Evolutionary conservation across 2,329 filamentous ascomycete species (phyloP).

Genomic region (Clonostachys byssicola): DNA sequence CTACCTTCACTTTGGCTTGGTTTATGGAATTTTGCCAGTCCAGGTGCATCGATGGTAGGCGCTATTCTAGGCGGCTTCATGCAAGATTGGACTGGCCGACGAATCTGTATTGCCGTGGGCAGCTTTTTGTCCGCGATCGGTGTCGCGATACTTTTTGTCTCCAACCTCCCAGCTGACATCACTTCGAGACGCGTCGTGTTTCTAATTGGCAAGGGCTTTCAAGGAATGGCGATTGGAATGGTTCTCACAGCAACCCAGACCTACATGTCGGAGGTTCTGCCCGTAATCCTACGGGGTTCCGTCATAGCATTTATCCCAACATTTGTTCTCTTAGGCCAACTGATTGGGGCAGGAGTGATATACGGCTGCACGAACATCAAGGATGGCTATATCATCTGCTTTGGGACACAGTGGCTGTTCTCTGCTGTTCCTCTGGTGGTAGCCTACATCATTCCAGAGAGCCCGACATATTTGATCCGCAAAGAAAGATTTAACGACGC

Average conservation of each 20-base stretch:
- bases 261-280: slow-evolving; percentile 46
- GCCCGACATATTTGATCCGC: slow-evolving; percentile 42
- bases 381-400: slow-evolving; percentile 30
- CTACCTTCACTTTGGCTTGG: slow-evolving; percentile 19
- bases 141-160: slow-evolving; percentile 18
- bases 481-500: slow-evolving; percentile 30
- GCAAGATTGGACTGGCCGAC: slow-evolving; percentile 17
- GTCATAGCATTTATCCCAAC: slow-evolving; percentile 43
- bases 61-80: slow-evolving; percentile 16
- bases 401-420: slow-evolving; percentile 39
- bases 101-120: slow-evolving; percentile 12
- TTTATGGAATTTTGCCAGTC: slow-evolving; percentile 14
- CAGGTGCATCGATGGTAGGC: slow-evolving; percentile 14
- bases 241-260: slow-evolving; percentile 36
- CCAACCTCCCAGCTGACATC: slow-evolving; percentile 3
- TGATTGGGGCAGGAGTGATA: slow-evolving; percentile 37
- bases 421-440: slow-evolving; percentile 33
- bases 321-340: slow-evolving; percentile 42
- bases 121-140: slow-evolving; percentile 14
- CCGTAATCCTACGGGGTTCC: slow-evolving; percentile 37
- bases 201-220: slow-evolving; percentile 37
- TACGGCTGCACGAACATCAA: slow-evolving; percentile 16
- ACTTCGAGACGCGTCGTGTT: slow-evolving; percentile 27
- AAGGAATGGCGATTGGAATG: slow-evolving; percentile 38
- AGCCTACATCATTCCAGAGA: slow-evolving; percentile 42